A percentile compares a stretch with the other conserved stretches of the same genome.
phyloP scores from a whole-genome alignment of 805 yeast genomes.

The Barnettozyma sucrosica region DNA sequence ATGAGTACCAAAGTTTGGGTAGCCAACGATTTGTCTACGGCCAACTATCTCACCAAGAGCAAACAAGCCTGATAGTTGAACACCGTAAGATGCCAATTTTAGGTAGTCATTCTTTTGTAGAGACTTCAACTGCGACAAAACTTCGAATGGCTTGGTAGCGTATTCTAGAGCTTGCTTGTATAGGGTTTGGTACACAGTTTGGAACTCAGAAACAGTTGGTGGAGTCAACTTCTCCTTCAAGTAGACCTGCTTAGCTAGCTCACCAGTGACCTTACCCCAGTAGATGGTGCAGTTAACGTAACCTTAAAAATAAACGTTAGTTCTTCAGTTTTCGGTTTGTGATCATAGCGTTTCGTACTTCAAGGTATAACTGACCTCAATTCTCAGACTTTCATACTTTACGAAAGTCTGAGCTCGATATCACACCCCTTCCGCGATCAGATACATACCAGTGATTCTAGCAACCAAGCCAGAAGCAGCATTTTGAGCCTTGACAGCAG shows the following conservation, averaged over 20 bases:
- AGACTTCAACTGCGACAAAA: conserved; percentile 40
- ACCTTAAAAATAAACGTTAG: conserved; percentile 6
- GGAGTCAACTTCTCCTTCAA: conserved; percentile 91
- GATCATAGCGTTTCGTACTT: background rate
- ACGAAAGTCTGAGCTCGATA: background rate
- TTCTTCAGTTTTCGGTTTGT: background rate
- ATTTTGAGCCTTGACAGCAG: conserved; percentile 31
- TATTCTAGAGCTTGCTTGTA: conserved; percentile 40
- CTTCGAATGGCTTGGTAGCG: conserved; percentile 56
- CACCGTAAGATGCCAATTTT: conserved; percentile 66
- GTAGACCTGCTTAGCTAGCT: conserved; percentile 60
- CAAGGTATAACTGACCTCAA: background rate
- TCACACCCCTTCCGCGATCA: background rate
- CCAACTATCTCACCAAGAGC: conserved; percentile 95
- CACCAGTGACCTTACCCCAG: conserved; percentile 63
- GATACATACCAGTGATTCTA: conserved; percentile 31
- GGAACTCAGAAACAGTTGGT: conserved; percentile 72
- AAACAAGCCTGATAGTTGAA: conserved; percentile 87
- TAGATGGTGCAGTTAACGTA: conserved; percentile 56
- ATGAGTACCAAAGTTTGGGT: conserved; percentile 53
- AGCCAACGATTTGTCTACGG: conserved; percentile 89
- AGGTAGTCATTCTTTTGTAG: conserved; percentile 51
- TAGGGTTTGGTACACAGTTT: conserved; percentile 58
- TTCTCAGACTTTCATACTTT: background rate
- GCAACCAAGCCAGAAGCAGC: conserved; percentile 30